Evolutionary conservation across 345 rosid genomes (phyloP).

Genomic region (Raphanus sativus): DNA sequence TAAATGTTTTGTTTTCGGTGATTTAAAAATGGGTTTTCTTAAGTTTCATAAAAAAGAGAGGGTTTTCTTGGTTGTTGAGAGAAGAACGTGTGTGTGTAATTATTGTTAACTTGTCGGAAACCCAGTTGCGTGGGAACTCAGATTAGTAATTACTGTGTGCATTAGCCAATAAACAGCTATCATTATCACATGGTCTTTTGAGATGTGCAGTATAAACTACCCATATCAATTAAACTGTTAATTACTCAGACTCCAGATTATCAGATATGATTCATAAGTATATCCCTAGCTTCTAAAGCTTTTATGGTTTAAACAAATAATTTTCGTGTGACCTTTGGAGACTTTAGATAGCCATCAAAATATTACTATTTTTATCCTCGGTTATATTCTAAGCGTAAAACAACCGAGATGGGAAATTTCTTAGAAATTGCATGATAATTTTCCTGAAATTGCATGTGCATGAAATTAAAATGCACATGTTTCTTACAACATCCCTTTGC

Average conservation of each 20-base stretch:
- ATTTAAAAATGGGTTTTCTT: not conserved
- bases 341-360: conserved; percentile 21
- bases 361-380: not conserved
- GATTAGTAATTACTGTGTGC: conserved; percentile 13
- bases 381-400: not conserved
- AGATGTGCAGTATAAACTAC: conserved; percentile 3
- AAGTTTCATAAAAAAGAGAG: not conserved
- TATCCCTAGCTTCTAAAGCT: not conserved
- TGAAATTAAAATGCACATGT: conserved; percentile 31
- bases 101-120: conserved; percentile 28
- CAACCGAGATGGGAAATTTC: conserved; percentile 19
- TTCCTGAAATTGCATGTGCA: conserved; percentile 24
- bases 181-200: conserved; percentile 30
- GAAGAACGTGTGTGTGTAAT: conserved; percentile 1
- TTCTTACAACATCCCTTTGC: conserved; percentile 40
- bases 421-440: conserved; percentile 7
- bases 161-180: conserved; percentile 28
- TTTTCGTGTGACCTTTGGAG: conserved; percentile 28
- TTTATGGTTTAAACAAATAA: not conserved
- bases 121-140: conserved; percentile 33
- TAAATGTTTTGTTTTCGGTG: not conserved
- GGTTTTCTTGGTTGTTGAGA: conserved; percentile 11
- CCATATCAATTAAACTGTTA: not conserved
- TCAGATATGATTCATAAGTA: not conserved
- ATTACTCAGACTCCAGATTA: conserved; percentile 15